These are phyloP conservation scores for Eimeria necatrix DNA, from an alignment of 169 alveolate species.

Conservation along the genomic window DNA sequence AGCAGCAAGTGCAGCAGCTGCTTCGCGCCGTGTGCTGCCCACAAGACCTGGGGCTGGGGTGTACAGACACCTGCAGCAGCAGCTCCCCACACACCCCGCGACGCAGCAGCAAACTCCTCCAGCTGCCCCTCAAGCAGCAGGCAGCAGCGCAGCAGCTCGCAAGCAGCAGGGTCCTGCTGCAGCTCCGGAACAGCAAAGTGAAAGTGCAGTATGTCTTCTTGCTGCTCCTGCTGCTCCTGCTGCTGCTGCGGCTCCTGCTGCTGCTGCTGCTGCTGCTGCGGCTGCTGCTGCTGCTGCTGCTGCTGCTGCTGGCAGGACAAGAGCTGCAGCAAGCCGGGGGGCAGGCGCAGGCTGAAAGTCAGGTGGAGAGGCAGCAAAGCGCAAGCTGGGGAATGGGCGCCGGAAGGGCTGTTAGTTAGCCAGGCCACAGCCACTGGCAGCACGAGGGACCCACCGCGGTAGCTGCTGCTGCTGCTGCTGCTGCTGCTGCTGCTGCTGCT, in stretches of 20 bases:
- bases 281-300: constrained; percentile 49
- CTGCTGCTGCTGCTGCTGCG: constrained; percentile 19
- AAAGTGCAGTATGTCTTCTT: not conserved
- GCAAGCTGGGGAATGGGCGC: constrained; percentile 25
- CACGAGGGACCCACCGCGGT: not conserved
- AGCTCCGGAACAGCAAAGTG: not conserved
- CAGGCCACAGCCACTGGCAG: not conserved
- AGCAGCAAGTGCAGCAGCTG: constrained; percentile 36
- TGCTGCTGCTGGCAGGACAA: not conserved
- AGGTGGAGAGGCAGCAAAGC: constrained; percentile 20
- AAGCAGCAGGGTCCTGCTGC: not conserved
- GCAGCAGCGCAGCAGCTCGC: too few relatives aligned
- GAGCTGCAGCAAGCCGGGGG: constrained; percentile 27
- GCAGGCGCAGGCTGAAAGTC: not conserved
- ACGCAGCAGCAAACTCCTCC: too few relatives aligned
- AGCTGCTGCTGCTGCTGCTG: not conserved
- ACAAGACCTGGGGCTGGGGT: not conserved
- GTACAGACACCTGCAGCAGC: not conserved
- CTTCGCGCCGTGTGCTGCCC: constrained; percentile 13
- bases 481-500: not conserved
- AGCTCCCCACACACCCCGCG: not conserved
- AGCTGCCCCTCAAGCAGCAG: too few relatives aligned
- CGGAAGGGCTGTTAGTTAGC: not conserved
- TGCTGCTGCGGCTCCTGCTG: constrained; percentile 22
- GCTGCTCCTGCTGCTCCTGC: constrained; percentile 46